phyloP scores from a whole-genome alignment of 2,329 filamentous ascomycete species.

The Hortaea werneckii region DNA sequence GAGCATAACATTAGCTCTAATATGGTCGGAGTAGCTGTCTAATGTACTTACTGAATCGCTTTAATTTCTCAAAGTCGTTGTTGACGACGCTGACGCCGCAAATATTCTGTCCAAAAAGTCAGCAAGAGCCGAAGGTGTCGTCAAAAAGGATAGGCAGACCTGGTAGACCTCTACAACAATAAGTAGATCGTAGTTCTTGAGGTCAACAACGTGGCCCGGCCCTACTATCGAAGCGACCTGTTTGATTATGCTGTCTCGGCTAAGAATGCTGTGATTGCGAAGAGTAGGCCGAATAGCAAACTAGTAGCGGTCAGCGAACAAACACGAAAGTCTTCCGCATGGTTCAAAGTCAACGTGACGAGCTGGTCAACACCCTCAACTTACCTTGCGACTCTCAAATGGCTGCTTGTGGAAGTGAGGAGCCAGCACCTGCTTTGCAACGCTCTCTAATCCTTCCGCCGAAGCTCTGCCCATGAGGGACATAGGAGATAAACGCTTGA shows the following conservation, averaged over 20 bases:
- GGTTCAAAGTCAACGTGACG: too few species aligned
- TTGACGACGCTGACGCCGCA: slow-evolving; percentile 73
- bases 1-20: neutral
- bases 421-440: slow-evolving; percentile 53
- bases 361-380: neutral
- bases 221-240: slow-evolving; percentile 58
- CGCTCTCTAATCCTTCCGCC: slow-evolving; percentile 55
- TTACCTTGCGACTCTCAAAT: slow-evolving; percentile 42
- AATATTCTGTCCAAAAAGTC: slow-evolving; percentile 46
- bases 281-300: slow-evolving; percentile 77
- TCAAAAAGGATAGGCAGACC: slow-evolving; percentile 40
- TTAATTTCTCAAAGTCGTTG: slow-evolving; percentile 61
- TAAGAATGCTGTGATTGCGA: slow-evolving; percentile 61
- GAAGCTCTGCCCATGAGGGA: slow-evolving; percentile 55
- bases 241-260: slow-evolving; percentile 59
- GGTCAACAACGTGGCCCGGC: slow-evolving; percentile 61
- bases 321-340: too few species aligned
- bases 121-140: neutral
- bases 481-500: slow-evolving; percentile 52
- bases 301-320: slow-evolving; percentile 32
- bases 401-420: slow-evolving; percentile 51
- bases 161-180: slow-evolving; percentile 73
- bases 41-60: slow-evolving; percentile 48
- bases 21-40: neutral
- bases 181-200: slow-evolving; percentile 67